Evolutionary conservation across 106 monocot species (phyloP), one percentile per base, ranked within the genome.

Genomic region (Ottelia alismoides): DNA sequence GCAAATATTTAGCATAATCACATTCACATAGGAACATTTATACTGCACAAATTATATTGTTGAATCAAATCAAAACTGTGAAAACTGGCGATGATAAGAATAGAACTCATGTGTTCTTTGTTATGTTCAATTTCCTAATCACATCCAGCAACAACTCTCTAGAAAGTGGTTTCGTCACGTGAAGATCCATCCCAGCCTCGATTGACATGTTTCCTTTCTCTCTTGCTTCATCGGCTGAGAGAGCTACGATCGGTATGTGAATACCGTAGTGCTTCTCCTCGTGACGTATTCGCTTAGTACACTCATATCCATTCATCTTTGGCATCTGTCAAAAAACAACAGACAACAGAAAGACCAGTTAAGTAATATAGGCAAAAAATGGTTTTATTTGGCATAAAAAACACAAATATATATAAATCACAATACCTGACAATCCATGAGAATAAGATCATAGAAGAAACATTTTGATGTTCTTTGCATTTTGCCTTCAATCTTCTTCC

Each of bases 271-370:
- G 31, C 20, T 68, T 82, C 66, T 82, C 85, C 35, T 70, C 79
- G 26, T 40, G 47, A 0, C 96, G 70, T 46, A 98, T 98, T 5
- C 47, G 60, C 44, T 28, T 79, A 20, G 96, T 79, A 28, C 82
- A 85, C 35, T 98, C 85, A 66, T 82, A 89, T 4, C 96, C 96
- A 69, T 89, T 56, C 96, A 98, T 98, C 11, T 67, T 19, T 29
- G 96, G 96, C 96, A 98, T 98, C 89, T 98, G 52, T 20, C 3
- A 29, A 49, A 25, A 28, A 29, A 65, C 46, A 22, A 61, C 14
- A 44, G 25, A 16, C 25, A 31, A 44, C 50, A 16, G 11, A 55
- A 12, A 40, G 18, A 57, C 40, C 16, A 43, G 40, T 43, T 43
- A 43, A 16, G 40, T 43, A 27, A 56, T 27, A 4, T 19, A 54